These are phyloP conservation scores for Penicillium flavigenum DNA, from an alignment of 495 filamentous ascomycete genomes.

Conservation along the genomic window DNA sequence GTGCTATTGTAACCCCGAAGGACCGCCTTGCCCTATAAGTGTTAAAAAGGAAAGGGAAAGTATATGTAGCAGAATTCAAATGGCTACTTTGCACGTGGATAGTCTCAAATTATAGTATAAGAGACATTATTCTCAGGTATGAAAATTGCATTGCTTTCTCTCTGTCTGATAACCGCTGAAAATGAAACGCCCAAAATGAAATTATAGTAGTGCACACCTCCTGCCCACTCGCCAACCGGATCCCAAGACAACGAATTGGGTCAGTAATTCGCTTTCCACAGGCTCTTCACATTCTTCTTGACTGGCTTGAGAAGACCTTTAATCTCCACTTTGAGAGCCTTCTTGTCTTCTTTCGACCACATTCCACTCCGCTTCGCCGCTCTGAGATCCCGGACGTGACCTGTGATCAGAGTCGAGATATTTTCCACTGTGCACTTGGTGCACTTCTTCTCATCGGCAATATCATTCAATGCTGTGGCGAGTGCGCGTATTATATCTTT, in stretches of 20 bases:
- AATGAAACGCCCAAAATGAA: not conserved
- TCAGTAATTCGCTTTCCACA: conserved; percentile 14
- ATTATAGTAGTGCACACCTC: not conserved
- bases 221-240: not conserved
- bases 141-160: too few relatives aligned
- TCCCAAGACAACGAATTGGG: not conserved
- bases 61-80: too few relatives aligned
- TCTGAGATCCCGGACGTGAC: conserved; percentile 15
- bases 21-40: too few relatives aligned
- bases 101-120: too few relatives aligned
- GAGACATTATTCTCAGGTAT: too few relatives aligned
- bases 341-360: conserved; percentile 22
- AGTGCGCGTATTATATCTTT: conserved; percentile 11
- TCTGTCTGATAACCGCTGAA: not conserved
- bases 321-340: conserved; percentile 20
- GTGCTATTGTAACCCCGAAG: too few relatives aligned
- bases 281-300: conserved; percentile 19
- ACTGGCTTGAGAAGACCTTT: conserved; percentile 16
- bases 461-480: conserved; percentile 13
- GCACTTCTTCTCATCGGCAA: conserved; percentile 18
- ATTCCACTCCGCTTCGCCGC: conserved; percentile 19
- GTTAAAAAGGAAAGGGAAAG: too few relatives aligned
- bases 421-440: conserved; percentile 21
- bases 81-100: too few relatives aligned
- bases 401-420: conserved; percentile 12